These are phyloP conservation scores for Dalbergia cochinchinensis DNA, from an alignment of 306 rosid species.

Conservation along the genomic window DNA sequence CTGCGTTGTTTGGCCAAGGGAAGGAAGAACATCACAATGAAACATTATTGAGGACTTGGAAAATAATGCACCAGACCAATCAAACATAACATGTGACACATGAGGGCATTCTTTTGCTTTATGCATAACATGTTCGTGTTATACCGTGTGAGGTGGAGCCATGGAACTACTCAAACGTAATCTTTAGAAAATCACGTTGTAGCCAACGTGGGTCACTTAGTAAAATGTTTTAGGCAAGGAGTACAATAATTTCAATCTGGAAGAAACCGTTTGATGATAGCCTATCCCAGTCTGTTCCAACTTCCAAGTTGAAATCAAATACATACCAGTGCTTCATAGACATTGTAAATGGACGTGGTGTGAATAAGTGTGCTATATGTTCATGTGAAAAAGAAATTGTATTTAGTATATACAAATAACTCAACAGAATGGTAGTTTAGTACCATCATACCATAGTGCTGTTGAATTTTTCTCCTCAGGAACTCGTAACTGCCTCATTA, in stretches of 20 bases:
- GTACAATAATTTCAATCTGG: constrained; percentile 30
- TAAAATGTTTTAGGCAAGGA: neutral
- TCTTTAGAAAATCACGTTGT: constrained; percentile 31
- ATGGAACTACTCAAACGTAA: constrained; percentile 29
- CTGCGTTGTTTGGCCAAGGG: no score
- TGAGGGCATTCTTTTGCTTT: neutral
- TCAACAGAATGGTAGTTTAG: no score
- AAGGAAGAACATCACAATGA: neutral
- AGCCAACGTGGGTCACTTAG: constrained; percentile 35
- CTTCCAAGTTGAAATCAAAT: neutral
- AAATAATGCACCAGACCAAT: neutral
- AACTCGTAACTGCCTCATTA: no score
- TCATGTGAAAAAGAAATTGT: no score
- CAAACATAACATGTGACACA: neutral
- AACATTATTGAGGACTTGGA: neutral
- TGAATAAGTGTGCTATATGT: no score
- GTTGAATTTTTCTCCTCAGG: no score
- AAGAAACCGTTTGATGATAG: constrained; percentile 28
- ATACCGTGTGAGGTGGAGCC: constrained; percentile 25
- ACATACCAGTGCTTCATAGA: neutral
- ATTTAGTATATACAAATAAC: no score
- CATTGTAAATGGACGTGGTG: no score
- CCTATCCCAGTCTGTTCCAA: constrained; percentile 23
- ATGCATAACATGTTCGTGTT: constrained; percentile 19
- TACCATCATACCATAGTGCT: no score